Base-by-base conservation (phyloP, 371 early-diverging fungal species). In the Mucor saturninus region DNA sequence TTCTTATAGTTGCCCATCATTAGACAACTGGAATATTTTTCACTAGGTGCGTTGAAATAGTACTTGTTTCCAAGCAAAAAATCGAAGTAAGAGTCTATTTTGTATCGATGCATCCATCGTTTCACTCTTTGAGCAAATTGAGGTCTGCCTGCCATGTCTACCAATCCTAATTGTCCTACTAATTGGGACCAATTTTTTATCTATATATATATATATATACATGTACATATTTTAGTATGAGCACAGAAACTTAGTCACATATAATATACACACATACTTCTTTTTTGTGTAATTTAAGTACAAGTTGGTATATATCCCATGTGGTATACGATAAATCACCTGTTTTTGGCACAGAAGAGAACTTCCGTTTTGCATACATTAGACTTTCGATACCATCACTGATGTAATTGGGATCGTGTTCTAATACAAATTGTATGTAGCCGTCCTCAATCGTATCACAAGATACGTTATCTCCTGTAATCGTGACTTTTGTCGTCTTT, bases 141-240 rank as follows among this genome's bases (percentile, higher is more conserved):
- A 1, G 81, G 81, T 8, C 81, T 67, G 2, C 78, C 76, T 14
- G 75, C 53, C 67, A 77, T 75, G 49, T 81, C 81, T 0, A 68
- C 54, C 42, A 78, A 56, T 1, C 81, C 81, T 26, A 81, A 67
- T 46, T 76, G 73, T 5, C 81, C 81, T 26, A 81, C 81, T 8
- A 81, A 55, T 58, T 81, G 81, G 14, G 81, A 81, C 81, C 81
- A 81, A 40, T 81, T 81, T 50, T 78, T 81, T 53, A 81, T 76
- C 81, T 81, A 35, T 35, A 35, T 6, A 35, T 35, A 7, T 3
- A 7, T n/a, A n/a, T 21, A 61, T 10, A 59, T 21, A 28, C 40
- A 15, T 1, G 10, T 39, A 14, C 15, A 52, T 45, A 15, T 28
- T 39, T 37, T n/a, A 32, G 48, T 29, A 42, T 31, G 28, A 57